Evolutionary conservation across 108 stramenopile genomes (phyloP), one percentile per base, ranked within the genome.

Genomic region (Nitzschia sp.): DNA sequence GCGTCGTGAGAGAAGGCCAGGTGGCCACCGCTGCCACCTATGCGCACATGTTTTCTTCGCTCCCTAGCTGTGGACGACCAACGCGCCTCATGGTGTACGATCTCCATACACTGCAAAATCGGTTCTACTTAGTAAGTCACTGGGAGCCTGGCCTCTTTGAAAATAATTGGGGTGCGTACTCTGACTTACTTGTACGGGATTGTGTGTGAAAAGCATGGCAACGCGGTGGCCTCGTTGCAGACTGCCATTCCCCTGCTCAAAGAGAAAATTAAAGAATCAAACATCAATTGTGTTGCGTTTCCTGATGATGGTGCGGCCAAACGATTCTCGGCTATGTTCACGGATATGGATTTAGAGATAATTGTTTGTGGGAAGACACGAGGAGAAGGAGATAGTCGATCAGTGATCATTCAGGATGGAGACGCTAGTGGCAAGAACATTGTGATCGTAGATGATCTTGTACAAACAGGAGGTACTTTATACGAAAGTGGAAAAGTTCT

Each of bases 301-400:
- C 95, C 95, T 28, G 95, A 96, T 64, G 95, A 96, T 51, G 95
- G 95, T 1, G 92, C 95, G 17, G 90, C 95, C n/a, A 96, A 96
- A 62, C 88, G 95, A 30, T 96, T 96, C 69, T 81, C 75, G 25
- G 79, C 82, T 45, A 75, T 93, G 73, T 96, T 96, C 65, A 32
- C 59, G 26, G 85, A 78, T 25, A 77, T 76, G 70, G 81, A 72
- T 29, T 65, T 82, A 57, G 84, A 86, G 33, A 70, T 86, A 3
- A 85, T 95, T 31, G 85, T 95, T 3, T 95, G 92, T 62, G 91
- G 91, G 34, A 93, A 93, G 78, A 85, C 86, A 17, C 72, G 87
- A 0, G 83, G 86, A 13, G 77, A 75, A 55, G 82, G 80, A 48
- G 82, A 87, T 45, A 3, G 30, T 13, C 74, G 86, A 57, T 64